Base-by-base conservation (phyloP, 108 stramenopile species). In the Nitzschia inconspicua region DNA sequence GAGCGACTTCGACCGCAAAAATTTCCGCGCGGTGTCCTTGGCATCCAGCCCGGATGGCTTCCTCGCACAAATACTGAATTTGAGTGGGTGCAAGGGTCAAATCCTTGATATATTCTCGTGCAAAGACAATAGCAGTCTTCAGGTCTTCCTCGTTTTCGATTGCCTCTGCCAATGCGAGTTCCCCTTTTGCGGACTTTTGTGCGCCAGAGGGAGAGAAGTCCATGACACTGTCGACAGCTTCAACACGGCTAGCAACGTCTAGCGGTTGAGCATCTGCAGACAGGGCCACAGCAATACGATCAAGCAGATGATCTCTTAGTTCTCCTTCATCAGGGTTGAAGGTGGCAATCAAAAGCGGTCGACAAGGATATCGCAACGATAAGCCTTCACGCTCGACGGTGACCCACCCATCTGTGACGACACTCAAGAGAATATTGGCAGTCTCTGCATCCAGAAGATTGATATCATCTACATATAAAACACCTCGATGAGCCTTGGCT, bases 271-370 rank as follows among this genome's bases (percentile, higher is more conserved):
- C 93, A 70, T 98, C 90, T 0, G 92, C 95, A 41, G 83, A 87
- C 6, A 98, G 76, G 13, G 93, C 62, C 18, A 98, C 79, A 26
- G 95, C 91, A 60, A 98, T 94, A 26, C 97, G 77, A 77, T 98
- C 97, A 35, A 96, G 77, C 27, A 98, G 70, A 64, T 96, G 95
- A 54, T 96, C 95, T 10, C 95, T 78, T 35, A 98, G 76, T 70
- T 96, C 95, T n/a, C 93, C 95, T 70, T 98, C 97, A 49, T 98
- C 97, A 7, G 97, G 97, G 67, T 98, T 98, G 79, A 93, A 95
- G 0, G 95, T 96, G 3, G 95, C 95, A 56, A 98, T 94, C 22
- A 98, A 58, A 29, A 97, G 79, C 9, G 95, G 95, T 26, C 64
- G 63, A 79, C 95, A 96, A 8, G 95, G 95, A 60, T 96, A 96